Conservation (phyloP, 176 grass and related monocot genomes). For the Carex littledalei region DNA sequence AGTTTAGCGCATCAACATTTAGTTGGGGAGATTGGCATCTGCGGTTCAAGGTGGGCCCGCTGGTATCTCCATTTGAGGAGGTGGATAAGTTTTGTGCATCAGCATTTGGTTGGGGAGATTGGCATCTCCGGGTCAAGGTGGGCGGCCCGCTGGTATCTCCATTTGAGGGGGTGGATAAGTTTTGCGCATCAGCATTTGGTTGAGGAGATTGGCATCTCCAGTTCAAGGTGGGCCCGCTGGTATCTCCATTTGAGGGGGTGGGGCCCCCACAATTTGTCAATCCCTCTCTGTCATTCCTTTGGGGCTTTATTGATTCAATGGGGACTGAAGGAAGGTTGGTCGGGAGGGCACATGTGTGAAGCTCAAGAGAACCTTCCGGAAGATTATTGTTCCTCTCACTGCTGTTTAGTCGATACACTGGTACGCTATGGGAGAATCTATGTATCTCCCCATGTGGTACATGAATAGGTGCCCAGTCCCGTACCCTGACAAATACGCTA, state of each 20-base stretch:
- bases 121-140: no score
- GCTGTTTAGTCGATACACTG: constrained; percentile 54
- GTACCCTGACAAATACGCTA: constrained; percentile 56
- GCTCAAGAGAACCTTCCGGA: constrained; percentile 79
- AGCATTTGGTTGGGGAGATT: no score
- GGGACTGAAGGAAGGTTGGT: constrained; percentile 45
- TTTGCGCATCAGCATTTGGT: background rate
- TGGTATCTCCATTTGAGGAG: no score
- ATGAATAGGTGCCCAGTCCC: constrained; percentile 30
- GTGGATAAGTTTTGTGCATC: no score
- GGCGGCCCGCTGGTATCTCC: no score
- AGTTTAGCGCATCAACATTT: background rate
- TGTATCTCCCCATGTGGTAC: constrained; percentile 59
- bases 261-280: background rate
- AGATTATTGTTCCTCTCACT: constrained; percentile 47
- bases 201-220: background rate
- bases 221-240: background rate
- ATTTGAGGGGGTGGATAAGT: background rate
- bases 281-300: background rate
- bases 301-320: constrained; percentile 32
- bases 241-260: background rate
- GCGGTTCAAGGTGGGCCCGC: no score
- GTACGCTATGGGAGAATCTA: constrained; percentile 75
- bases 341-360: constrained; percentile 71
- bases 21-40: background rate